These are phyloP conservation scores for Aspergillus sp. DNA, from an alignment of 2,329 filamentous ascomycete species.

Conservation along the genomic window DNA sequence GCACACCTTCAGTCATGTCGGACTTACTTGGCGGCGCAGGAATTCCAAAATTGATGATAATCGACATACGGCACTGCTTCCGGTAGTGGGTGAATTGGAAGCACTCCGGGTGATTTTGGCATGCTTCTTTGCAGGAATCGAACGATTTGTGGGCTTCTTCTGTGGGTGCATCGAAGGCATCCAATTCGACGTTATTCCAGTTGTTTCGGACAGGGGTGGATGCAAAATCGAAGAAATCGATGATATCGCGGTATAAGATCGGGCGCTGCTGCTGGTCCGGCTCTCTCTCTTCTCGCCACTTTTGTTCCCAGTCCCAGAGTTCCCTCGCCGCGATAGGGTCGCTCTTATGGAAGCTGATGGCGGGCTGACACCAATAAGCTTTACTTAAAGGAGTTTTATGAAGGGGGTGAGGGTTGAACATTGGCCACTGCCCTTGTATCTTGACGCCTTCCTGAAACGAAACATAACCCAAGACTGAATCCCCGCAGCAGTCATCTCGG, in stretches of 20 bases:
- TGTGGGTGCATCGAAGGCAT: slow-evolving; percentile 28
- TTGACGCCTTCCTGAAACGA: slow-evolving; percentile 47
- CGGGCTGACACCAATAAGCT: slow-evolving; percentile 53
- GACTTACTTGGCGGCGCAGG: slow-evolving; percentile 7
- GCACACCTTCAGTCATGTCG: neutral
- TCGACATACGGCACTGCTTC: slow-evolving; percentile 23
- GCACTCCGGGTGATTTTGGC: slow-evolving; percentile 24
- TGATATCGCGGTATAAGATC: slow-evolving; percentile 27
- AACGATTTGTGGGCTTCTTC: slow-evolving; percentile 29
- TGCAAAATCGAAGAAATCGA: slow-evolving; percentile 29
- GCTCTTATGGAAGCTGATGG: slow-evolving; percentile 51
- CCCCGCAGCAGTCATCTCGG: slow-evolving; percentile 53
- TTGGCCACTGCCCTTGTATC: slow-evolving; percentile 51
- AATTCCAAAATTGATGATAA: slow-evolving; percentile 23
- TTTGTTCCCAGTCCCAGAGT: neutral
- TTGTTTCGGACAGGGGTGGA: slow-evolving; percentile 21
- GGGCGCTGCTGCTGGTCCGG: neutral
- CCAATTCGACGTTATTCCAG: slow-evolving; percentile 40
- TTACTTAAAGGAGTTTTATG: slow-evolving; percentile 51
- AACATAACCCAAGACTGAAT: slow-evolving; percentile 52
- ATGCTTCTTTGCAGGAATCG: slow-evolving; percentile 28
- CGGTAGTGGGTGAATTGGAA: slow-evolving; percentile 28
- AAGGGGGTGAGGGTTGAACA: slow-evolving; percentile 51
- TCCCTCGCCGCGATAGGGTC: neutral
- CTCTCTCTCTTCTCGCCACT: neutral